These are phyloP conservation scores for Pterocarpus santalinus DNA, from an alignment of 306 rosid species.

Conservation along the genomic window DNA sequence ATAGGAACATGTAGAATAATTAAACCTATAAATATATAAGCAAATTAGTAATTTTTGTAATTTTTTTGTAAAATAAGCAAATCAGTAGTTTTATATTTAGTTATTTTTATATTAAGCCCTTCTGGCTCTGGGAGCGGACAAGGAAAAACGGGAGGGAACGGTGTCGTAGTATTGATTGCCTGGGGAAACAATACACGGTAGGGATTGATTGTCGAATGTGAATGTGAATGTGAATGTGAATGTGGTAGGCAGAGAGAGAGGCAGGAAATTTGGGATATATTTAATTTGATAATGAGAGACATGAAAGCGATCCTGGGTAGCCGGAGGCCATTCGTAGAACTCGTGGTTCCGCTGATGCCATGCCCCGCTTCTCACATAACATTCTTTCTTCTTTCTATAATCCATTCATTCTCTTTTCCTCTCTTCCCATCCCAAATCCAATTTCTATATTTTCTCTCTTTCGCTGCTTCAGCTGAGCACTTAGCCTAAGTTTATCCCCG, in stretches of 20 bases:
- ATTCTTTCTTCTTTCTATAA: background rate
- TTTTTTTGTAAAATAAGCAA: too few relatives aligned
- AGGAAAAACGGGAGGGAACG: background rate
- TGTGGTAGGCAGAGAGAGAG: background rate
- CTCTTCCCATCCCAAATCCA: background rate
- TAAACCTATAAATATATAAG: too few relatives aligned
- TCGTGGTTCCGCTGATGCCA: slow-evolving; percentile 46
- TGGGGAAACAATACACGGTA: background rate
- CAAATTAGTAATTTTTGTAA: too few relatives aligned
- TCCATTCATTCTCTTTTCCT: too few relatives aligned
- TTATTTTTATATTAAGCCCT: too few relatives aligned
- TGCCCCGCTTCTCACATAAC: slow-evolving; percentile 29
- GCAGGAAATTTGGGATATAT: background rate
- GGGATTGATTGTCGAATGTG: background rate
- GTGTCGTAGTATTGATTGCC: background rate
- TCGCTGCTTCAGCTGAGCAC: background rate
- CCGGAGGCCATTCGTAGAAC: slow-evolving; percentile 53
- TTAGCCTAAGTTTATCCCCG: slow-evolving; percentile 11
- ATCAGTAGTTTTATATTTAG: too few relatives aligned
- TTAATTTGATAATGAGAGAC: background rate
- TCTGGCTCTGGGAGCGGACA: too few relatives aligned
- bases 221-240: too few relatives aligned
- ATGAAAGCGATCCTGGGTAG: slow-evolving; percentile 51
- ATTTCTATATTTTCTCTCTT: background rate
- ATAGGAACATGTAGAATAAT: too few relatives aligned